These are phyloP conservation scores for Candida caryicola DNA, from an alignment of 805 yeast species.

Conservation along the genomic window DNA sequence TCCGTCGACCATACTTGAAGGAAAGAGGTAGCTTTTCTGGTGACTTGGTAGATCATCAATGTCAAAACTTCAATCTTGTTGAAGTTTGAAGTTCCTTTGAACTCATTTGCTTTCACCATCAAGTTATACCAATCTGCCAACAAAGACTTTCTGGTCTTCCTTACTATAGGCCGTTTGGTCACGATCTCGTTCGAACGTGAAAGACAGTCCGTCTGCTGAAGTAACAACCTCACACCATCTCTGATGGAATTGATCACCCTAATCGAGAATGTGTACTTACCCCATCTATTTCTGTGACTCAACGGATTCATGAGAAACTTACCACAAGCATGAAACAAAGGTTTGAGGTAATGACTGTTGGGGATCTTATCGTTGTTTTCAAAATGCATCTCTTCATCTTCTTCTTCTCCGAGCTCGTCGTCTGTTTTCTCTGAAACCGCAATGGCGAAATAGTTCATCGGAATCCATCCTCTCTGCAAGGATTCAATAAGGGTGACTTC, in stretches of 20 bases:
- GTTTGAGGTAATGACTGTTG: slow-evolving; percentile 49
- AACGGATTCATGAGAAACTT: slow-evolving; percentile 64
- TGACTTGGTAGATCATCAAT: slow-evolving; percentile 62
- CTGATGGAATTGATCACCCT: slow-evolving; percentile 61
- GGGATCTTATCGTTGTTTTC: slow-evolving; percentile 33
- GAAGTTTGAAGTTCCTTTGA: slow-evolving; percentile 58
- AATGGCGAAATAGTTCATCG: slow-evolving; percentile 70
- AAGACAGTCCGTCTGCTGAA: slow-evolving; percentile 69
- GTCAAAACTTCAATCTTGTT: slow-evolving; percentile 61
- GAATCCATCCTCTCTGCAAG: slow-evolving; percentile 77
- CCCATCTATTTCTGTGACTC: slow-evolving; percentile 40
- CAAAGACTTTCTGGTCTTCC: slow-evolving; percentile 63
- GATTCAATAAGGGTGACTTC: slow-evolving; percentile 70
- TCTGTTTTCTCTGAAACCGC: slow-evolving; percentile 30
- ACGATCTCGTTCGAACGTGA: slow-evolving; percentile 73
- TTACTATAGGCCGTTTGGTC: slow-evolving; percentile 55
- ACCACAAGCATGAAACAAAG: slow-evolving; percentile 61
- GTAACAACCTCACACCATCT: slow-evolving; percentile 65
- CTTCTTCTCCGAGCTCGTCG: slow-evolving; percentile 20
- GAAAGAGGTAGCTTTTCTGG: slow-evolving; percentile 61
- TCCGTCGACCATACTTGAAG: slow-evolving; percentile 72
- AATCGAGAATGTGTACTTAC: slow-evolving; percentile 52
- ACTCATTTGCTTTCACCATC: slow-evolving; percentile 73
- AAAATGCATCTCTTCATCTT: slow-evolving; percentile 5
- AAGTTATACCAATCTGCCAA: slow-evolving; percentile 80